Percentiles rank a stretch among this genome's conserved stretches.
These are phyloP conservation scores for Blastobotrys muscicola DNA, from an alignment of 805 yeast species.

Conservation along the genomic window DNA sequence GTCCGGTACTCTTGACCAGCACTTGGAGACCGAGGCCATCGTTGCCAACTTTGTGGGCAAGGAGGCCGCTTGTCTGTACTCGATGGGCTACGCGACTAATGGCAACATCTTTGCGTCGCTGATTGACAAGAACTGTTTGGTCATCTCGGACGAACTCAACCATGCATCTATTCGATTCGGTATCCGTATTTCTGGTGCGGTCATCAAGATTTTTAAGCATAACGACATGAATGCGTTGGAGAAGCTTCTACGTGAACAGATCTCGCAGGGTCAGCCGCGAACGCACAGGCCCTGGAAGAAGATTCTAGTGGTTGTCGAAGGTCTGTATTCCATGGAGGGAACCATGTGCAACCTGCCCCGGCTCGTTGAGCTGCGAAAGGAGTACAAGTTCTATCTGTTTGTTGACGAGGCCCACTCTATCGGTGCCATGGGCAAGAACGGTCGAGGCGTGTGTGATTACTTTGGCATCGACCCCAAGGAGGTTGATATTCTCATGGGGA, in stretches of 20 bases:
- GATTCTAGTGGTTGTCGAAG: slow-evolving; percentile 77
- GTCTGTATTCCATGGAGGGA: slow-evolving; percentile 71
- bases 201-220: slow-evolving; percentile 85
- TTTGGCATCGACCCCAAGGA: slow-evolving; percentile 68
- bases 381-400: slow-evolving; percentile 81
- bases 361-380: slow-evolving; percentile 61
- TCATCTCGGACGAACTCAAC: slow-evolving; percentile 87
- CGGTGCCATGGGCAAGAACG: slow-evolving; percentile 95
- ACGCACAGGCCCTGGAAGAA: slow-evolving; percentile 92
- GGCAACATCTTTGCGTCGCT: slow-evolving; percentile 77
- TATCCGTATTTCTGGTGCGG: slow-evolving; percentile 83
- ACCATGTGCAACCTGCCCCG: slow-evolving; percentile 75
- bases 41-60: slow-evolving; percentile 85
- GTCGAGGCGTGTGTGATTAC: slow-evolving; percentile 93
- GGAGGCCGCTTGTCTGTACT: slow-evolving; percentile 75
- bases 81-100: slow-evolving; percentile 96
- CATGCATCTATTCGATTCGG: slow-evolving; percentile 97
- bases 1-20: slow-evolving; percentile 71
- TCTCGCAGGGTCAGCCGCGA: slow-evolving; percentile 90
- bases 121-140: slow-evolving; percentile 79
- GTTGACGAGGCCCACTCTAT: slow-evolving; percentile 98
- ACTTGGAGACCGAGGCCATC: slow-evolving; percentile 59
- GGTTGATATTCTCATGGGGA: slow-evolving; percentile 92
- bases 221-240: slow-evolving; percentile 81
- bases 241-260: slow-evolving; percentile 66